Evolutionary conservation across 495 filamentous ascomycete genomes (phyloP), one percentile per base, ranked within the genome.

Genomic region (Annulohypoxylon bovei): DNA sequence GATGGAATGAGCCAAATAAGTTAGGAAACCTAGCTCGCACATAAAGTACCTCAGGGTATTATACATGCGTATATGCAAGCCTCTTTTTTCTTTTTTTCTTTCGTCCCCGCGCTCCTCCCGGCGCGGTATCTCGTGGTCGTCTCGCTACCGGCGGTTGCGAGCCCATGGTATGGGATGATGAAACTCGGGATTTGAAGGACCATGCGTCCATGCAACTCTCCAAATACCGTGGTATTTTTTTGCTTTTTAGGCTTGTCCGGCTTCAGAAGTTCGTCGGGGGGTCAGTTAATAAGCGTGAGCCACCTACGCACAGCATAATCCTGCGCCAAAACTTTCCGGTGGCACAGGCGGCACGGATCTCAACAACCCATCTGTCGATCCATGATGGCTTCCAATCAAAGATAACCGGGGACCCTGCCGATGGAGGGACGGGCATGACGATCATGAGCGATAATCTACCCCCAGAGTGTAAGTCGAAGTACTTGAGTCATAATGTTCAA

Each of bases 141-240:
- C 23, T 67, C 64, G 64, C 64, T 67, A 67, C 64, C 64, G 27
- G 49, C 47, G 47, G 12, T 11, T 25, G 30, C 35, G 25, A 44
- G 23, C 9, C 55, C 33, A 53, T 52, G 49, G 49, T 20, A 42
- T 18, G 33, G 33, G 4, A 35, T 35, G 49, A 53, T 53, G 27
- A 23, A 33, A 47, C 9, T 59, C 54, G 63, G 63, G 54, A 52
- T 66, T 53, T 58, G 55, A 14, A 28, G 23, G 1, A 16, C n/a
- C 47, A 47, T 25, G 11, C 3, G 11, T 30, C 14, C 16, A 32
- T 56, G 25, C 53, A 40, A 54, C 32, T 39, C 20, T 30, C 18
- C 53, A 56, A 39, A 56, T 39, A 18, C 33, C 16, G 32, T n/a
- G n/a, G n/a, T n/a, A n/a, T n/a, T n/a, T 32, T 16, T 30, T 56